These are phyloP conservation scores for Cyberlindnera americana DNA, from an alignment of 805 yeast species.

Conservation along the genomic window DNA sequence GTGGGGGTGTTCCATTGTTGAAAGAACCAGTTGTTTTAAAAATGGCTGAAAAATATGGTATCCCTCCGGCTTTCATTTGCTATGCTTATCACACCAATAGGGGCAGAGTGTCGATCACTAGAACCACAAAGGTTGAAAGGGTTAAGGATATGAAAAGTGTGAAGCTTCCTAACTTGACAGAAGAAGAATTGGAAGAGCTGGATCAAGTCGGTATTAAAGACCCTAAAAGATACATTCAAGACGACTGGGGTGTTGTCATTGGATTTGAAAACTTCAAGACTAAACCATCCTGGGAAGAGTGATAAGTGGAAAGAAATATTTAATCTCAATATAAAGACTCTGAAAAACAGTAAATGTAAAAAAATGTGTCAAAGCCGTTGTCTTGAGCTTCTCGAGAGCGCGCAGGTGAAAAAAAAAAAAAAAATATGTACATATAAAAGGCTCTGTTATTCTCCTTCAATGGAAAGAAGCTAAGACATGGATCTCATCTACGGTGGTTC, in stretches of 20 bases:
- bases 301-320: neutral
- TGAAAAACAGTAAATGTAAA: too few species aligned
- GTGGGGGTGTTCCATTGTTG: conserved; percentile 61
- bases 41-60: conserved; percentile 55
- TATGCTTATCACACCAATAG: conserved; percentile 61
- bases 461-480: conserved; percentile 13
- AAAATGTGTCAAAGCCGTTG: neutral
- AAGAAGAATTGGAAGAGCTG: conserved; percentile 40
- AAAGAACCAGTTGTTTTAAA: conserved; percentile 45
- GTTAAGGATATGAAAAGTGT: conserved; percentile 38
- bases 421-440: too few species aligned
- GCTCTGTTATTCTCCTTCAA: too few species aligned
- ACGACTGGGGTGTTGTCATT: conserved; percentile 22
- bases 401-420: too few species aligned
- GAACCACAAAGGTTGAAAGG: conserved; percentile 68
- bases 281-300: conserved; percentile 19
- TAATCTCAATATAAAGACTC: too few species aligned
- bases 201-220: conserved; percentile 30
- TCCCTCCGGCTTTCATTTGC: conserved; percentile 51
- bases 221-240: conserved; percentile 32
- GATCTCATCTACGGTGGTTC: conserved; percentile 22
- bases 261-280: conserved; percentile 21
- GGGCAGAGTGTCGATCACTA: conserved; percentile 62
- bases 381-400: too few species aligned
- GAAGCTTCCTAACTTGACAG: conserved; percentile 33